Conservation (phyloP, 2,329 filamentous ascomycete species). For the Aspergillus proliferans region DNA sequence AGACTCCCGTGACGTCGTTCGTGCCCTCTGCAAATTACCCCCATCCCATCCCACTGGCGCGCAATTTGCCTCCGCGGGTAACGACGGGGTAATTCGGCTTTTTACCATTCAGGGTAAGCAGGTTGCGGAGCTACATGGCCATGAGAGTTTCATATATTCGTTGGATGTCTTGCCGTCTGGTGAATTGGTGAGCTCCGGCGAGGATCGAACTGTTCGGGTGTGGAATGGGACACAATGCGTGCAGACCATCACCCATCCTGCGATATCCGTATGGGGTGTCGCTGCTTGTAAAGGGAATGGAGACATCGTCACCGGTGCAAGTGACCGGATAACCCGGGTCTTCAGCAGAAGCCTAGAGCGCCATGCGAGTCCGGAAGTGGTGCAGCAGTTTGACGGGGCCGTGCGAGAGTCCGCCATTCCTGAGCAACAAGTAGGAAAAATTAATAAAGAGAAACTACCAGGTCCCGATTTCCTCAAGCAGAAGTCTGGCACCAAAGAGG, state of each 20-base stretch:
- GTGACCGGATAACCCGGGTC: constrained; percentile 76
- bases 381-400: constrained; percentile 72
- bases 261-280: constrained; percentile 92
- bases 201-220: constrained; percentile 86
- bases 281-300: constrained; percentile 75
- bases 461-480: constrained; percentile 78
- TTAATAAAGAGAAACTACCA: constrained; percentile 89
- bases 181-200: constrained; percentile 82
- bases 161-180: constrained; percentile 71
- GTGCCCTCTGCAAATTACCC: constrained; percentile 80
- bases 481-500: constrained; percentile 88
- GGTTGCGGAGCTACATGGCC: constrained; percentile 72
- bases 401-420: constrained; percentile 81
- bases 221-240: constrained; percentile 80
- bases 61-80: constrained; percentile 90
- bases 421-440: constrained; percentile 70
- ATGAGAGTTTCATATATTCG: constrained; percentile 93
- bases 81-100: constrained; percentile 80
- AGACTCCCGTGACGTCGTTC: constrained; percentile 73
- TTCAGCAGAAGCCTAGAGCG: constrained; percentile 70
- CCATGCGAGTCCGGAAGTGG: constrained; percentile 60
- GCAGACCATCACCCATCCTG: constrained; percentile 94
- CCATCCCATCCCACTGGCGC: constrained; percentile 70
- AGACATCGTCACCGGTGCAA: constrained; percentile 90
- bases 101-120: constrained; percentile 77